Conservation (phyloP, 2,329 filamentous ascomycete genomes). For the Fusarium graminum region DNA sequence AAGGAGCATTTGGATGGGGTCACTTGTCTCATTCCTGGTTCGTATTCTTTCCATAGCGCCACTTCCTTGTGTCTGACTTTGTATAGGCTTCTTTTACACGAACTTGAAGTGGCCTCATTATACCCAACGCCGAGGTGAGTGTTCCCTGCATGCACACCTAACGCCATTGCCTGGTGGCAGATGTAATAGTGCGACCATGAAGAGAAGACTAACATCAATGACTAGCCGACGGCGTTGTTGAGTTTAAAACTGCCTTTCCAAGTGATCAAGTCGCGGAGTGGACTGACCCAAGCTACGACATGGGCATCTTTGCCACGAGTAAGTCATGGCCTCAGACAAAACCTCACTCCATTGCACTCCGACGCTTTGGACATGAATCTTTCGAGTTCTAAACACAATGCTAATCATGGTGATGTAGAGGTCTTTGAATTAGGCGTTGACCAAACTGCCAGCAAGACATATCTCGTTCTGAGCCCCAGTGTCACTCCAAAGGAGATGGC, state of each 20-base stretch:
- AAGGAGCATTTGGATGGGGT: background rate
- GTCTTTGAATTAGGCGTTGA: background rate
- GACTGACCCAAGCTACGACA: constrained; percentile 2
- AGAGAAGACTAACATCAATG: background rate
- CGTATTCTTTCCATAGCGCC: background rate
- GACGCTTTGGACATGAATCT: no score
- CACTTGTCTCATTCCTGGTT: background rate
- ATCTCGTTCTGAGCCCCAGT: background rate
- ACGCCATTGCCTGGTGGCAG: no score
- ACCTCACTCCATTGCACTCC: no score
- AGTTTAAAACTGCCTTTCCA: background rate
- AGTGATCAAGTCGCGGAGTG: background rate
- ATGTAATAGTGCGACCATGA: no score
- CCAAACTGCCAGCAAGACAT: background rate
- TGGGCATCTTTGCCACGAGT: constrained; percentile 1
- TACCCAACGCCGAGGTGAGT: background rate
- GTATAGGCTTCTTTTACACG: constrained; percentile 1
- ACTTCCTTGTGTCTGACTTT: background rate
- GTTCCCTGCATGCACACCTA: background rate
- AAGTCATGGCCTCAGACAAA: background rate
- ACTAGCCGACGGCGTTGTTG: background rate
- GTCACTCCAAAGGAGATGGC: background rate
- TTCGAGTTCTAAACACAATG: no score
- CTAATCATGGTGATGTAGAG: background rate
- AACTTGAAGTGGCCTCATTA: constrained; percentile 1